Conservation (phyloP, 371 early-diverging fungal species). For the Syncephalastrum monosporum region DNA sequence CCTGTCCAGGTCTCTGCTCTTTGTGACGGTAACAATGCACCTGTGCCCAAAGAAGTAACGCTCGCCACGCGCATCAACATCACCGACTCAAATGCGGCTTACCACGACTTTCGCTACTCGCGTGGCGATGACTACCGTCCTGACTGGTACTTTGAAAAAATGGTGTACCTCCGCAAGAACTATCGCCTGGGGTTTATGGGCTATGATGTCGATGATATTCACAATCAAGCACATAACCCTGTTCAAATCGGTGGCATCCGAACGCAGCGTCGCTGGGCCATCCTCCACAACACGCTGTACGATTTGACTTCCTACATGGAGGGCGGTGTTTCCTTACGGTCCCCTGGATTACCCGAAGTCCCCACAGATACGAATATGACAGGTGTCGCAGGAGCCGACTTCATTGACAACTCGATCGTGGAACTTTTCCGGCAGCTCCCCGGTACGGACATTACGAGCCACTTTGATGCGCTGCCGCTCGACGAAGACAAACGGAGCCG, state of each 20-base stretch:
- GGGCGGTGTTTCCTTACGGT: constrained; percentile 43
- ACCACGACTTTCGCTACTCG: constrained; percentile 26
- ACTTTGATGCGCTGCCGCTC: constrained; percentile 54
- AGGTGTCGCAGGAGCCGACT: constrained; percentile 31
- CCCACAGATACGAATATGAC: constrained; percentile 46
- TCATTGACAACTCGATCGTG: constrained; percentile 60
- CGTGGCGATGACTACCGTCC: constrained; percentile 29
- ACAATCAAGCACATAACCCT: constrained; percentile 25
- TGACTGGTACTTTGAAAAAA: constrained; percentile 34
- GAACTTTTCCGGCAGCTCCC: constrained; percentile 63
- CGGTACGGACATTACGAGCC: constrained; percentile 68
- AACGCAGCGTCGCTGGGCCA: constrained; percentile 45
- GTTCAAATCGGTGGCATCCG: constrained; percentile 41
- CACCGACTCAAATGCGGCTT: constrained; percentile 36
- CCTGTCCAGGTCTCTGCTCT: constrained; percentile 74
- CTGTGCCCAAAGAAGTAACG: constrained; percentile 34
- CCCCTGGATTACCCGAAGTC: constrained; percentile 25
- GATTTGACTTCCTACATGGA: constrained; percentile 45
- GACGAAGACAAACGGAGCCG: constrained; percentile 33
- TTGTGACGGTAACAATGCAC: constrained; percentile 39
- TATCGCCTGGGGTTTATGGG: constrained; percentile 41
- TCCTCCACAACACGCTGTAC: constrained; percentile 41
- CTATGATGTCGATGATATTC: constrained; percentile 30
- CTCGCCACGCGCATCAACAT: constrained; percentile 42
- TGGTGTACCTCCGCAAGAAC: constrained; percentile 27